These are phyloP conservation scores for Cutaneotrichosporon dermatis DNA, from an alignment of 1,284 basidiomycete species.

Conservation along the genomic window DNA sequence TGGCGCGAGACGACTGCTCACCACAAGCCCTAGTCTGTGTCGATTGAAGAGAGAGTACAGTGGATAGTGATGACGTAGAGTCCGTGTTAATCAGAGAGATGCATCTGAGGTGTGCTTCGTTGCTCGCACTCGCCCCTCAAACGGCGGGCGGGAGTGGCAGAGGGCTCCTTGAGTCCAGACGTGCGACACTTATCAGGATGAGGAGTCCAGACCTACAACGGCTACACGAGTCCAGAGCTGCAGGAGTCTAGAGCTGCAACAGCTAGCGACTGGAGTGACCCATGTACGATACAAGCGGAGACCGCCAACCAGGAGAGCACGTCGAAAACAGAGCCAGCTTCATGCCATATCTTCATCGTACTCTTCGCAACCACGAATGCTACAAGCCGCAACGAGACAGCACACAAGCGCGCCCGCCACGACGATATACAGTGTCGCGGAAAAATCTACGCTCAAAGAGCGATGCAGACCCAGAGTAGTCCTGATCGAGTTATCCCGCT, in stretches of 20 bases:
- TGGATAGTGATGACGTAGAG: neutral
- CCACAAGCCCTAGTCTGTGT: no score
- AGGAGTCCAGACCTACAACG: no score
- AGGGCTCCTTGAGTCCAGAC: no score
- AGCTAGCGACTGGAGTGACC: no score
- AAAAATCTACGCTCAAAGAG: constrained; percentile 49
- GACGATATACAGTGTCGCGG: neutral
- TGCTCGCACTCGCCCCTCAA: no score
- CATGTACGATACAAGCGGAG: no score
- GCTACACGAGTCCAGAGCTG: neutral
- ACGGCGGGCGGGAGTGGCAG: no score
- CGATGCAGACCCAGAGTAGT: constrained; percentile 52
- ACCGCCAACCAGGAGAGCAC: no score
- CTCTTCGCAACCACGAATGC: no score
- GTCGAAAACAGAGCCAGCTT: no score
- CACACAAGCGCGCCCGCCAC: neutral
- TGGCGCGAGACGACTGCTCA: neutral
- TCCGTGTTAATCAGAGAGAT: neutral
- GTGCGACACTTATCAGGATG: no score
- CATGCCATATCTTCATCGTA: no score
- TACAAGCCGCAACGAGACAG: neutral
- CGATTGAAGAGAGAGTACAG: neutral
- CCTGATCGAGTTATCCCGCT: constrained; percentile 50
- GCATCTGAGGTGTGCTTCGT: neutral
- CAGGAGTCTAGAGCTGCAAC: neutral